Evolutionary conservation across 2,329 filamentous ascomycete species (phyloP).

Genomic region (Penicillium paneum): DNA sequence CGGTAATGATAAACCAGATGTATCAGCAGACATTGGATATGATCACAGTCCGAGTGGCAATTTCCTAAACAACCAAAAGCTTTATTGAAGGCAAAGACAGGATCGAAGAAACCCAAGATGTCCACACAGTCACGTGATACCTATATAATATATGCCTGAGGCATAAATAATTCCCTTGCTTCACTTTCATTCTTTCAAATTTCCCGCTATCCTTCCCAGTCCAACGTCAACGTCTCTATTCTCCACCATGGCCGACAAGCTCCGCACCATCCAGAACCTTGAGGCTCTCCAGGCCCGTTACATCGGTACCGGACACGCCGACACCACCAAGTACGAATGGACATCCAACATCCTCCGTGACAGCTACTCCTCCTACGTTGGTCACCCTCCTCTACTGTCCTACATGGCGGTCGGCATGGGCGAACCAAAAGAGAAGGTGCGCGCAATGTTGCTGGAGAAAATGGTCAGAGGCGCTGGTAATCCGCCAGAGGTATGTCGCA

Average conservation of each 20-base stretch:
- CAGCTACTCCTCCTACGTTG: slow-evolving; percentile 82
- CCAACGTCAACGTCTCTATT: background rate
- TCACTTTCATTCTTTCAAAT: background rate
- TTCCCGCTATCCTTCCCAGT: background rate
- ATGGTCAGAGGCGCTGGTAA: slow-evolving; percentile 65
- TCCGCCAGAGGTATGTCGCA: slow-evolving; percentile 56
- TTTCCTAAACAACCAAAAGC: background rate
- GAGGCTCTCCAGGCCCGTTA: slow-evolving; percentile 95
- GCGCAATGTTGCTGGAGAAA: slow-evolving; percentile 74
- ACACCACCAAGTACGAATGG: slow-evolving; percentile 98
- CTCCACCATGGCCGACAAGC: slow-evolving; percentile 76
- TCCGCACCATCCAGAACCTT: slow-evolving; percentile 95
- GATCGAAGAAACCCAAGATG: background rate
- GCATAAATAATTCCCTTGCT: background rate
- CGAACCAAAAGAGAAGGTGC: slow-evolving; percentile 74
- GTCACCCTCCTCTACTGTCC: slow-evolving; percentile 80
- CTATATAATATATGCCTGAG: background rate
- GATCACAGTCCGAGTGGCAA: background rate
- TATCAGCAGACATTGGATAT: slow-evolving; percentile 10
- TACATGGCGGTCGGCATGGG: slow-evolving; percentile 91
- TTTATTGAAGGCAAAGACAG: background rate
- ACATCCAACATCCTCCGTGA: slow-evolving; percentile 93
- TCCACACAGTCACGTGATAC: slow-evolving; percentile 9
- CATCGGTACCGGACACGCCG: slow-evolving; percentile 91
- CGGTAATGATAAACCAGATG: slow-evolving; percentile 20